Base-by-base conservation (phyloP, 768 basidiomycete species). In the Rhodotorula babjevae region DNA sequence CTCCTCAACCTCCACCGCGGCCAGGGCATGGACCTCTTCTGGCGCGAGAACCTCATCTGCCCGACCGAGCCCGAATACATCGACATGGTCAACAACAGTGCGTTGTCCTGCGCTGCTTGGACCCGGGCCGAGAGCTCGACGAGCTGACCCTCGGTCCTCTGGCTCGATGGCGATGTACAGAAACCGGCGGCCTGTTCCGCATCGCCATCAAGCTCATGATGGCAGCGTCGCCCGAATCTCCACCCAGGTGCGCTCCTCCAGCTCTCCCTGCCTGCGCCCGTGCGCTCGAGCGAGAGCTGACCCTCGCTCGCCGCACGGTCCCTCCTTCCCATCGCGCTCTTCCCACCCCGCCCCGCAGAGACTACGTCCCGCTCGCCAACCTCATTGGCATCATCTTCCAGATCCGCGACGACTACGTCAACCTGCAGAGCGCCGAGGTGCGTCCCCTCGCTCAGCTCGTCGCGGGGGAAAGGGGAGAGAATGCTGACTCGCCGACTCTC, bases 371-470 rank as follows among this genome's bases (percentile, higher is more conserved):
- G 0, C 85, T 98, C 3, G 91, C 95, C 73, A 96, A 96, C 80
- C 86, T 96, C 18, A 90, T 97, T 71, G 92, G 94, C 5, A 87
- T 96, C n/a, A 90, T 88, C 78, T 96, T 93, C 81, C 95, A 98
- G 80, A 94, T 98, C 76, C 83, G 93, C n/a, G 95, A 98, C 77
- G 95, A 97, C 80, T 90, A 93, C 59, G 92, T 95, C 90, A 97
- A 97, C 77, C 82, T 97, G 36, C 89, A 94, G 78, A 92, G 90
- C 61, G 85, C 86, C 27, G 87, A 93, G 84, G 93, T 92, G 77
- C 36, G 83, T 71, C 46, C 15, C 42, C 42, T 33, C n/a, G 18
- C 7, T 44, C 66, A n/a, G n/a, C n/a, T n/a, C n/a, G n/a, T n/a
- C n/a, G n/a, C n/a, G n/a, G n/a, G n/a, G n/a, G n/a, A n/a, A 42